Base-by-base conservation (phyloP, 164 flowering plant genomes). In the Sextonia rubra region DNA sequence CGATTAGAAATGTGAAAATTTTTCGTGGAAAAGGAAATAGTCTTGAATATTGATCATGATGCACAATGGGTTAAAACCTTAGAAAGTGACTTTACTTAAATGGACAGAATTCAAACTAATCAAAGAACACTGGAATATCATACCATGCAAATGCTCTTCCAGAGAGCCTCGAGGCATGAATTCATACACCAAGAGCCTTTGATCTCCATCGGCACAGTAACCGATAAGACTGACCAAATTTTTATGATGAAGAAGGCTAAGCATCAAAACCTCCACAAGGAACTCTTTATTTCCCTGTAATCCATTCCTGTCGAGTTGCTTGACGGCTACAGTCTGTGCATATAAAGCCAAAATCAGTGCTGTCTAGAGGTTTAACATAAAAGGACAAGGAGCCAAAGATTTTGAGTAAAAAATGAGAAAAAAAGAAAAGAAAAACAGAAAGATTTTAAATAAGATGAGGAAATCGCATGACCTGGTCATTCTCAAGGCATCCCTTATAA, bases 201-300 rank as follows among this genome's bases (percentile, higher is more conserved):
- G 84, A 67, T 79, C 82, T 69, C 84, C 84, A 79, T 82, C 84
- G 2, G 84, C 84, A 67, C 84, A 82, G 64, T 82, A 82, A 1
- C 84, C 84, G 30, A 82, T 75, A 27, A 82, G 80, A 73, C 79
- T 82, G 60, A 82, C 82, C 44, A 82, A 73, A 60, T 77, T 79
- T 72, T 63, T 74, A 72, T 82, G 84, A 69, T 77, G 82, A 62
- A 82, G 84, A 47, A 79, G 78, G 73, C 84, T 77, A 29, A 79
- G 72, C 78, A 75, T 77, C 69, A 82, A 55, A 68, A 79, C 82
- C 66, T 82, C 84, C 66, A 79, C 80, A 52, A 82, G 80, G 60
- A 82, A 82, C 61, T 82, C 84, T 69, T 65, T 79, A 70, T 82
- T 79, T 73, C 78, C 82, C 76, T 81, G 79, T 66, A 81, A 72